Percentiles rank a stretch among this genome's conserved stretches.
phyloP scores from a whole-genome alignment of 2,329 filamentous ascomycete species.

The Cryoendolithus antarcticus region DNA sequence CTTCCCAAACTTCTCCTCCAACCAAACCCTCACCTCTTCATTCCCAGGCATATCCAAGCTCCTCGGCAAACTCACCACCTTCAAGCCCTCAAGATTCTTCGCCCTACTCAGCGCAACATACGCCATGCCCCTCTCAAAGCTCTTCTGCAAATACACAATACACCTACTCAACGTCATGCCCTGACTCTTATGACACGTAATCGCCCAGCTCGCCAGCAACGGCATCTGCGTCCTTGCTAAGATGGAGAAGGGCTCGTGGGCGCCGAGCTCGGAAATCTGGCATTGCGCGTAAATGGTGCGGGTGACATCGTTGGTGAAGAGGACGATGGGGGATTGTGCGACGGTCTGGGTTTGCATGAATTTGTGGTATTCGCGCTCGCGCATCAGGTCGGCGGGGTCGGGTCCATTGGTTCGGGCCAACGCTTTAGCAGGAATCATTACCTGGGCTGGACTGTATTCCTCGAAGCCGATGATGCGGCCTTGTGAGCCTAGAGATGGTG shows the following conservation, averaged over 20 bases:
- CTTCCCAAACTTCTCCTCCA: slow-evolving; percentile 8
- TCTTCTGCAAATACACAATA: slow-evolving; percentile 39
- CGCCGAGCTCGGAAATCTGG: slow-evolving; percentile 32
- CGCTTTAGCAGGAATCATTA: no score
- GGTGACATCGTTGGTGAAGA: slow-evolving; percentile 37
- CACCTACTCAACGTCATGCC: slow-evolving; percentile 50
- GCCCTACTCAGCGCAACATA: slow-evolving; percentile 51
- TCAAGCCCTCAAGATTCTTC: slow-evolving; percentile 37
- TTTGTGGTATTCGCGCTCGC: no score
- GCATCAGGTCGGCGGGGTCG: no score
- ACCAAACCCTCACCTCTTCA: slow-evolving; percentile 24
- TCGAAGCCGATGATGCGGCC: neutral
- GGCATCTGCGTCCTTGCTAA: slow-evolving; percentile 50
- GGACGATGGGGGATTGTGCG: slow-evolving; percentile 26
- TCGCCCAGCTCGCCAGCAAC: slow-evolving; percentile 47
- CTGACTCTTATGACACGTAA: slow-evolving; percentile 52
- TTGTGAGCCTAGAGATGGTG: neutral
- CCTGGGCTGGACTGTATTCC: neutral
- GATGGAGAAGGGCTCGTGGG: slow-evolving; percentile 24
- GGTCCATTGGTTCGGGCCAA: no score
- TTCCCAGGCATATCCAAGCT: slow-evolving; percentile 16
- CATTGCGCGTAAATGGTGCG: slow-evolving; percentile 39
- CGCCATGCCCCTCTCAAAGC: slow-evolving; percentile 46
- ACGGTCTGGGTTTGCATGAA: no score
- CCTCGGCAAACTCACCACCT: slow-evolving; percentile 18